Base-by-base conservation (phyloP, 2,329 filamentous ascomycete genomes). In the Calcarisporium arbuscula region DNA sequence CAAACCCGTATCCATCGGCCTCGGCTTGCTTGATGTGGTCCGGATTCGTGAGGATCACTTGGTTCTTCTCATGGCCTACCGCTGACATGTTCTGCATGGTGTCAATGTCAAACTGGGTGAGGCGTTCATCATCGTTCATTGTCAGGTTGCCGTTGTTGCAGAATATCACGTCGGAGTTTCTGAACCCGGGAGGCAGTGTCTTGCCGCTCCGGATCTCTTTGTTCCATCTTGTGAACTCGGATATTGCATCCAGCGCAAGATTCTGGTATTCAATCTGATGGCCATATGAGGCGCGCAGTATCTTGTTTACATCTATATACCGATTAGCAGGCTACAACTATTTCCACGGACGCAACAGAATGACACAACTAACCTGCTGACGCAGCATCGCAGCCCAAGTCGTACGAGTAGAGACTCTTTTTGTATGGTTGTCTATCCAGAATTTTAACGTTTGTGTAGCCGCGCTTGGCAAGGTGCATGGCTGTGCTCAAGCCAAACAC, bases 371-470 rank as follows among this genome's bases (percentile, higher is more conserved):
- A 32, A 60, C 57, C 61, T 34, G 65, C 63, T 5, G 62, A 67
- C 0, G 67, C 65, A 3, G 55, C 57, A 45, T 68, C 64, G 31
- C 60, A 58, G 16, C 67, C 67, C 1, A 50, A 39, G 2, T 52
- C 41, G 34, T 63, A 64, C 6, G 60, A 59, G 33, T 72, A 72
- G 0, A 46, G 47, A 1, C 53, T 52, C 21, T 60, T 35, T 10
- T 64, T 54, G 21, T 68, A 46, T 55, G 14, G 61, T 43, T 72
- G 64, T 41, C 58, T 59, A 45, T 74, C 70, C 21, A 74, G 56
- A 9, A 74, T 58, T 8, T 59, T 70, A 18, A 73, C 54, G 39
- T 66, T 56, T 6, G 15, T 54, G 46, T 71, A 74, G 4, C 68
- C 70, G 9, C 62, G 48, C 11, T 42, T 39, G 5, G 50, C 45